Conservation (phyloP, 73 alveolate species). For the Paramecium bursaria region DNA sequence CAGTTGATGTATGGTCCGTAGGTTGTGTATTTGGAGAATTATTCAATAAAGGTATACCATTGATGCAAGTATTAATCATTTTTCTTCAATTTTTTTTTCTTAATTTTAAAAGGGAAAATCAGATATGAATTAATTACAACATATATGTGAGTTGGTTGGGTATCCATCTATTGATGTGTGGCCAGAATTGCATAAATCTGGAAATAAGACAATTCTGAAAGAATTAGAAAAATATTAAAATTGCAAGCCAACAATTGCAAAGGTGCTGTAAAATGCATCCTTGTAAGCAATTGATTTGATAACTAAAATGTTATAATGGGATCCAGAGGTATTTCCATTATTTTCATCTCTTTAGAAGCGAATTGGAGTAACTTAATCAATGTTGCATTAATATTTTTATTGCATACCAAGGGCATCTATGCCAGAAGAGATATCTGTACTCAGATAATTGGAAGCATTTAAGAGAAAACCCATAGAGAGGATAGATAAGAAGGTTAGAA, state of each 20-base stretch:
- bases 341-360: constrained; percentile 1
- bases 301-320: constrained; percentile 65
- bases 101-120: constrained; percentile 42
- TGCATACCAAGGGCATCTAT: constrained; percentile 46
- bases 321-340: constrained; percentile 53
- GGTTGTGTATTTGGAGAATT: constrained; percentile 73
- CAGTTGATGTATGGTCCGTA: constrained; percentile 85
- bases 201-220: constrained; percentile 54
- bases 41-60: constrained; percentile 65
- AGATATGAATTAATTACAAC: constrained; percentile 58
- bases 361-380: constrained; percentile 21
- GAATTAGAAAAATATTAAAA: constrained; percentile 63
- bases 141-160: constrained; percentile 65
- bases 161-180: constrained; percentile 60
- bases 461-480: constrained; percentile 4
- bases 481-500: constrained; percentile 24
- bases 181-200: constrained; percentile 61
- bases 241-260: constrained; percentile 20
- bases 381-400: constrained; percentile 29
- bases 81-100: too few relatives aligned
- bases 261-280: constrained; percentile 21
- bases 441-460: constrained; percentile 41
- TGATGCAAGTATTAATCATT: not conserved
- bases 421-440: constrained; percentile 46
- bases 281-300: constrained; percentile 55